These are phyloP conservation scores for Pseudogymnoascus sp. DNA, from an alignment of 2,329 filamentous ascomycete genomes.

Conservation along the genomic window DNA sequence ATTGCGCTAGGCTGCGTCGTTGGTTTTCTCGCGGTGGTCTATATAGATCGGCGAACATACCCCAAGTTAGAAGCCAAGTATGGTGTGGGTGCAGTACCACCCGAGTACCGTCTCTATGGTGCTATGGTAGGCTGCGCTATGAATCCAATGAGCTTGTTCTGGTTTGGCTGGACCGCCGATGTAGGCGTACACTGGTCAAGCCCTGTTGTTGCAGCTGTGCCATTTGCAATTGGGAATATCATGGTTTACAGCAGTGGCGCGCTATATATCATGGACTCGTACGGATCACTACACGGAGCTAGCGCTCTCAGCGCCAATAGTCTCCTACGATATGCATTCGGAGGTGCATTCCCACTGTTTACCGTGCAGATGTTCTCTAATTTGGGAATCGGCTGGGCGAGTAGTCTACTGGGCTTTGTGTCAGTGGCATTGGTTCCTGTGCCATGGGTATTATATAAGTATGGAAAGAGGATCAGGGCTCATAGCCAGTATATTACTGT, in stretches of 20 bases:
- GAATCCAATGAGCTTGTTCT: slow-evolving; percentile 43
- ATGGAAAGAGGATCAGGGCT: slow-evolving; percentile 26
- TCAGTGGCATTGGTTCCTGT: slow-evolving; percentile 29
- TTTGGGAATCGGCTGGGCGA: slow-evolving; percentile 32
- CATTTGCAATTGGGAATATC: slow-evolving; percentile 16
- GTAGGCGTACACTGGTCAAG: slow-evolving; percentile 40
- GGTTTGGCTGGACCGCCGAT: slow-evolving; percentile 49
- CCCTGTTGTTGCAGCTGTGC: slow-evolving; percentile 28
- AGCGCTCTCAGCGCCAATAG: slow-evolving; percentile 10
- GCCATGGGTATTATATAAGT: slow-evolving; percentile 34
- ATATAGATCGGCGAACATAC: slow-evolving; percentile 10
- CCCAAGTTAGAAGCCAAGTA: slow-evolving; percentile 3
- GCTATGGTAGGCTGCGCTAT: slow-evolving; percentile 48
- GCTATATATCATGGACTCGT: slow-evolving; percentile 10
- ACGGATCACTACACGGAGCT: slow-evolving; percentile 8
- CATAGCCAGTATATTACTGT: slow-evolving; percentile 10
- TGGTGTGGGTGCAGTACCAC: slow-evolving; percentile 27
- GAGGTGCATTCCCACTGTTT: slow-evolving; percentile 9
- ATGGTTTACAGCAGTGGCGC: slow-evolving; percentile 29
- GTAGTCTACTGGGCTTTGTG: slow-evolving; percentile 32
- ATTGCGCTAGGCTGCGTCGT: slow-evolving; percentile 9
- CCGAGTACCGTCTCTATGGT: slow-evolving; percentile 48
- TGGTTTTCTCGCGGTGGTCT: slow-evolving; percentile 13
- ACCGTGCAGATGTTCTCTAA: slow-evolving; percentile 24
- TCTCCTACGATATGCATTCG: slow-evolving; percentile 9